A percentile compares a stretch with the other conserved stretches of the same genome.
phyloP scores from a whole-genome alignment of 1,284 basidiomycete genomes.

The Ustilago hordei region DNA sequence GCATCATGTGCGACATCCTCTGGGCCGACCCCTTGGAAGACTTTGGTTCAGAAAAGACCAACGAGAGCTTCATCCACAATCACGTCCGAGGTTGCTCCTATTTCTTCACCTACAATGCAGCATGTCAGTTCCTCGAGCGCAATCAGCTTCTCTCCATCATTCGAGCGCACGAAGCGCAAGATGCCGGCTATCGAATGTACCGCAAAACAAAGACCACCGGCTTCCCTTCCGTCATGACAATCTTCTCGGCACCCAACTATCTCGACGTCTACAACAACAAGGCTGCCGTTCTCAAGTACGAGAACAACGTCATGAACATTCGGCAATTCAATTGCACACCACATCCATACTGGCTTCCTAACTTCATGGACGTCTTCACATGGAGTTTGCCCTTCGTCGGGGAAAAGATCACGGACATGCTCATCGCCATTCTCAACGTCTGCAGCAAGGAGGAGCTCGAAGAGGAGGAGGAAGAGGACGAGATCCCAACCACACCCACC shows the following conservation, averaged over 20 bases:
- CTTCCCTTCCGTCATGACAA: slow-evolving; percentile 93
- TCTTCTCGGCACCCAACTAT: slow-evolving; percentile 93
- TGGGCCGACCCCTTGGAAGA: slow-evolving; percentile 96
- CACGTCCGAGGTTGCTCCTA: slow-evolving; percentile 95
- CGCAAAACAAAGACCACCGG: slow-evolving; percentile 93
- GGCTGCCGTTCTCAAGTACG: slow-evolving; percentile 94
- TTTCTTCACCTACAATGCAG: slow-evolving; percentile 93
- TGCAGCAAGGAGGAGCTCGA: slow-evolving; percentile 95
- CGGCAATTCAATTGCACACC: slow-evolving; percentile 94
- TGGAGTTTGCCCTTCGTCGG: slow-evolving; percentile 99
- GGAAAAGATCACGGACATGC: slow-evolving; percentile 97
- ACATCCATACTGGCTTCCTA: slow-evolving; percentile 95
- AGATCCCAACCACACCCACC: slow-evolving; percentile 50
- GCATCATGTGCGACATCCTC: slow-evolving; percentile 93
- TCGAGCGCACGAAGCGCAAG: slow-evolving; percentile 92
- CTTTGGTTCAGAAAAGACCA: slow-evolving; percentile 89
- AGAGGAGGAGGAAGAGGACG: slow-evolving; percentile 80
- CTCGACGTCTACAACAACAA: slow-evolving; percentile 97
- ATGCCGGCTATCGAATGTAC: slow-evolving; percentile 93
- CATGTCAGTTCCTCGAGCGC: slow-evolving; percentile 91
- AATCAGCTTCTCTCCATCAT: slow-evolving; percentile 95
- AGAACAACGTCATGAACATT: slow-evolving; percentile 96
- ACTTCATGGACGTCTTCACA: slow-evolving; percentile 99
- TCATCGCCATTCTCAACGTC: slow-evolving; percentile 91
- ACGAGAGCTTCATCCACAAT: slow-evolving; percentile 88